Base-by-base conservation (phyloP, 2,329 filamentous ascomycete species). In the Apiospora koreana region DNA sequence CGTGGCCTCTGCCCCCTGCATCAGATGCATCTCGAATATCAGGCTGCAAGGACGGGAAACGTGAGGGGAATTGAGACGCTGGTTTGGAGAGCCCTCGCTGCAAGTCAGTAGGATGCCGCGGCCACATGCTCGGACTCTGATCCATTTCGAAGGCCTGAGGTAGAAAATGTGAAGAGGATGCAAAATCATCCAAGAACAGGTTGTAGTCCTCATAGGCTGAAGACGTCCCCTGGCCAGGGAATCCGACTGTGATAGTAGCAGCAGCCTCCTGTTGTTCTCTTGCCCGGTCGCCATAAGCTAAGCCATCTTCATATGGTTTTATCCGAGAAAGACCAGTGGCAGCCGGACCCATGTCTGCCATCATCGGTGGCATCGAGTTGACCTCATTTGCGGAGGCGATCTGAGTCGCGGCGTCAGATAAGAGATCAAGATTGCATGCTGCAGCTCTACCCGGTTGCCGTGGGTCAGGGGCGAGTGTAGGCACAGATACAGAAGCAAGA, bases 121-220 rank as follows among this genome's bases (percentile, higher is more conserved):
- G 81, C 86, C 87, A 89, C 64, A 86, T 78, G 9, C 83, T 82
- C 73, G 87, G 84, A 21, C 86, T 83, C 72, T 86, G 85, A 16
- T 89, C 87, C 1, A 83, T 79, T 70, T 89, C 87, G 65, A 89
- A 86, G 2, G 85, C 84, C 2, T 86, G 83, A 1, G 87, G 87
- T 1, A 89, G 77, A 69, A 89, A 87, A 72, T 89, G 86, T 0
- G 87, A 85, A 9, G 87, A 85, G 1, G 85, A 80, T 12, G 82
- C 81, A 73, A 88, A 87, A 67, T 90, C 87, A 75, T 90, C 88
- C 68, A 90, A 79, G 71, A 90, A 89, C 16, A 89, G 77, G 71
- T 89, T 87, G 72, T 89, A 89, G 73, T 88, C 87, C 69, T 89
- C 86, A 71, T 87, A 86, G 0, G 80, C 76, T 1, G 85, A 78